Conservation (phyloP, 768 basidiomycete species). For the Lactarius deliciosus region DNA sequence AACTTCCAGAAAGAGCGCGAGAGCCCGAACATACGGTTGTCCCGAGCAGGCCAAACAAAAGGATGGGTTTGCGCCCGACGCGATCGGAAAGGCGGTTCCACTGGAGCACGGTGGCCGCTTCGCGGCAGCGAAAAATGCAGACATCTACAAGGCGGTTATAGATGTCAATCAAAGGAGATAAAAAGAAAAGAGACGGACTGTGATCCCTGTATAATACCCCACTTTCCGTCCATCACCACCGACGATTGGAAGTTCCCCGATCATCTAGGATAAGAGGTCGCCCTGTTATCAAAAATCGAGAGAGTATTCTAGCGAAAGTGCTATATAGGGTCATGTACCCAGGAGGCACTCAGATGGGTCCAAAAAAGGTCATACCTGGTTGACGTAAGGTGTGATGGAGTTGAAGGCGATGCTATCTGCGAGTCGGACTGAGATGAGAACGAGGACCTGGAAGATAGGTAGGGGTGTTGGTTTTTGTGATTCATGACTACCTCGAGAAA, state of each 20-base stretch:
- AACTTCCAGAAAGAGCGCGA: conserved; percentile 36
- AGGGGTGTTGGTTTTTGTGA: neutral
- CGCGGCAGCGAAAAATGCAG: conserved; percentile 47
- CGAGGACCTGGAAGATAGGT: neutral
- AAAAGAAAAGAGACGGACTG: too few relatives aligned
- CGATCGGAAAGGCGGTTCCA: conserved; percentile 48
- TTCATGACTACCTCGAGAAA: neutral
- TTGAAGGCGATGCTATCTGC: conserved; percentile 11
- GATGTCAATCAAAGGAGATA: too few relatives aligned
- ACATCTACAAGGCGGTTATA: conserved; percentile 35
- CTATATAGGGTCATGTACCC: too few relatives aligned
- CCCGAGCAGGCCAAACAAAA: conserved; percentile 41
- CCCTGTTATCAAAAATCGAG: too few relatives aligned
- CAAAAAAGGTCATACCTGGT: too few relatives aligned
- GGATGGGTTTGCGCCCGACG: conserved; percentile 41
- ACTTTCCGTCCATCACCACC: conserved; percentile 42
- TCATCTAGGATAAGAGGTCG: conserved; percentile 37
- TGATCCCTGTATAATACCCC: too few relatives aligned
- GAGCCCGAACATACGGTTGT: conserved; percentile 37
- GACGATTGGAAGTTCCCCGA: conserved; percentile 44
- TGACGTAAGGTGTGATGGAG: conserved; percentile 30
- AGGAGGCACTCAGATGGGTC: too few relatives aligned
- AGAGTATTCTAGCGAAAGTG: too few relatives aligned
- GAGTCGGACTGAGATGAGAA: neutral
- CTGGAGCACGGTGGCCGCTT: conserved; percentile 39